A percentile compares a stretch with the other conserved stretches of the same genome.
phyloP scores from a whole-genome alignment of 2,329 filamentous ascomycete species.

The Pseudocercospora fuligena region DNA sequence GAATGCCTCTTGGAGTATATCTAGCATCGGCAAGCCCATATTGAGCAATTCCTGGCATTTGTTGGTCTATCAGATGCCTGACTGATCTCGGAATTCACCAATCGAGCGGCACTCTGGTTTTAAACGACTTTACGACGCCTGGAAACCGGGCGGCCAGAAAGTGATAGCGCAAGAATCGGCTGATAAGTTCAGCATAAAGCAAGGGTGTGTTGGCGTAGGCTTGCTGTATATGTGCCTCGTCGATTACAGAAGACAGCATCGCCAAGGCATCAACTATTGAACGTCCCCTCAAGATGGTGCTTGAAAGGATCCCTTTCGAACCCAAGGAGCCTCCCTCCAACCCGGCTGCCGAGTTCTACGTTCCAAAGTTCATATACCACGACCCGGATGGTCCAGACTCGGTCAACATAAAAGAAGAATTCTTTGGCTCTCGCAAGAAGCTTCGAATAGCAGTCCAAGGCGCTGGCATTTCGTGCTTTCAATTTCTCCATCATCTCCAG shows the following conservation, averaged over 20 bases:
- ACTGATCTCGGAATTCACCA: too few species aligned
- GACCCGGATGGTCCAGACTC: not conserved
- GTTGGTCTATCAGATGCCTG: too few species aligned
- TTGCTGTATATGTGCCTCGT: too few species aligned
- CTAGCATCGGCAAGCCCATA: too few species aligned
- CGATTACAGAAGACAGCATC: not conserved
- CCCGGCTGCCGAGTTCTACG: not conserved
- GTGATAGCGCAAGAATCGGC: too few species aligned
- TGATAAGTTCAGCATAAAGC: too few species aligned
- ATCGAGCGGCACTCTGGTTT: too few species aligned
- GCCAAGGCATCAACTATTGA: not conserved
- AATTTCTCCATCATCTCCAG: slow-evolving; percentile 28
- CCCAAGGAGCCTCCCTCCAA: slow-evolving; percentile 4
- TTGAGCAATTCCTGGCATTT: too few species aligned
- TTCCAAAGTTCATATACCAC: slow-evolving; percentile 17
- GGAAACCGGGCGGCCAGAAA: too few species aligned
- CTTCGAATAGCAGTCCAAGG: slow-evolving; percentile 25
- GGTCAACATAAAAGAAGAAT: slow-evolving; percentile 24
- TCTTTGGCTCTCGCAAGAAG: slow-evolving; percentile 24
- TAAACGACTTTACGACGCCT: too few species aligned
- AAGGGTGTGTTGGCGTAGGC: too few species aligned
- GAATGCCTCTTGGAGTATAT: too few species aligned
- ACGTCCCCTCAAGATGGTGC: not conserved
- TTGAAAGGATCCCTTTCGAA: slow-evolving; percentile 4
- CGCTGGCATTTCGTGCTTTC: slow-evolving; percentile 24